A percentile compares a stretch with the other conserved stretches of the same genome.
phyloP scores from a whole-genome alignment of 2,329 filamentous ascomycete species.

The Didymella keratinophila region DNA sequence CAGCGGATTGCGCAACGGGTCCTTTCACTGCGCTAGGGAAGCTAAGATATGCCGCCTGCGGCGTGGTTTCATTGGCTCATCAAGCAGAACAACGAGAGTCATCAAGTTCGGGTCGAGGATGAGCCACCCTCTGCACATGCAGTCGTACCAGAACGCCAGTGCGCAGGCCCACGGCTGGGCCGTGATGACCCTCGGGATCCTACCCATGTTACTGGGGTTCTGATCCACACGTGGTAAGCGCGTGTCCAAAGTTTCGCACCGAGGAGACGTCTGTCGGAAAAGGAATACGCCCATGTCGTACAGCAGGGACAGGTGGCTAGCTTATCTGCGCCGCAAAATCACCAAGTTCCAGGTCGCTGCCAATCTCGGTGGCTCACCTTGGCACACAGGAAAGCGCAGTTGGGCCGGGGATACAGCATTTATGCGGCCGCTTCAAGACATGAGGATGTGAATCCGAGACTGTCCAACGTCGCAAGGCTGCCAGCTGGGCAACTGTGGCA shows the following conservation, averaged over 20 bases:
- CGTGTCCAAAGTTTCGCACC: slow-evolving; percentile 20
- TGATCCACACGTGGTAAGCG: slow-evolving; percentile 23
- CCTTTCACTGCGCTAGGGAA: slow-evolving; percentile 22
- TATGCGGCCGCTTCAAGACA: slow-evolving; percentile 5
- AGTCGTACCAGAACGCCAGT: slow-evolving; percentile 17
- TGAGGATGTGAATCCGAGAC: slow-evolving; percentile 7
- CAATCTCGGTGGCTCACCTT: slow-evolving; percentile 13
- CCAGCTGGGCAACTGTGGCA: slow-evolving; percentile 16
- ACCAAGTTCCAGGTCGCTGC: slow-evolving; percentile 18
- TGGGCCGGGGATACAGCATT: slow-evolving; percentile 7
- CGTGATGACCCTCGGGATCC: slow-evolving; percentile 18
- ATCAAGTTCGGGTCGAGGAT: slow-evolving; percentile 17
- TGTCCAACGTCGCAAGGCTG: slow-evolving; percentile 2
- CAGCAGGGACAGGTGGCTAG: slow-evolving; percentile 18
- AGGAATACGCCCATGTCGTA: slow-evolving; percentile 21
- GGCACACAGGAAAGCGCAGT: slow-evolving; percentile 4
- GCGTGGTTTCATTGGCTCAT: slow-evolving; percentile 43
- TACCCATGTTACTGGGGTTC: slow-evolving; percentile 17
- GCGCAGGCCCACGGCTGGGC: slow-evolving; percentile 11
- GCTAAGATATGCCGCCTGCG: slow-evolving; percentile 9
- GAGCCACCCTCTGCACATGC: slow-evolving; percentile 16
- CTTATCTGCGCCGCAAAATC: slow-evolving; percentile 14
- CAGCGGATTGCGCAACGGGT: slow-evolving; percentile 36
- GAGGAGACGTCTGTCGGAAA: slow-evolving; percentile 19
- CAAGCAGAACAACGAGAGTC: slow-evolving; percentile 23